Evolutionary conservation across 2,329 filamentous ascomycete genomes (phyloP), one percentile per base, ranked within the genome.

Genomic region (Alternaria tenuissima): DNA sequence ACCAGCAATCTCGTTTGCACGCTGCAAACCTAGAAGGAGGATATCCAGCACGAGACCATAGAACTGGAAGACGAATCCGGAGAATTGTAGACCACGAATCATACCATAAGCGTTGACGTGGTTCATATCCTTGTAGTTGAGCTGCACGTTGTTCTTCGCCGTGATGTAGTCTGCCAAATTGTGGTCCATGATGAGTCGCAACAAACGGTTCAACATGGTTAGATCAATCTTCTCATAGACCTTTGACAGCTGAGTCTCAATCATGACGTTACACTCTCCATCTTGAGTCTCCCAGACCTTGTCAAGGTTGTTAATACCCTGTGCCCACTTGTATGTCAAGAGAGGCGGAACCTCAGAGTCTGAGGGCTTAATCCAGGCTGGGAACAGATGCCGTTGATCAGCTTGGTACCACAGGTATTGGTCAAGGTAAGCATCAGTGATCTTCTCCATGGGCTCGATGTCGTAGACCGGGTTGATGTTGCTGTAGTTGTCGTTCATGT

Each of bases 401-500:
- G 96, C 95, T 80, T 99, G 95, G 76, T 99, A 99, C 95, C 96
- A 99, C 9, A 99, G 85, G 73, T 99, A 99, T 75, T 99, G 96
- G 73, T 99, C 95, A 49, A 99, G 87, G 72, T 99, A 99, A 3
- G 95, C 96, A 80, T 99, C 95, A 39, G 94, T 99, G 70, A 99
- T 99, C 83, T 99, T 99, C 83, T 99, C 95, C 61, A 99, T 97
- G 0, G 95, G 95, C 80, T 99, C 96, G 61, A 99, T 95, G 69
- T 99, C 95, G 76, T 99, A 99, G 1, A 99, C 95, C 0, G 95
- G 96, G 76, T 99, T 99, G 83, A 99, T 99, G 18, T 93, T 94
- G 84, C 89, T 98, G 82, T 99, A 99, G 76, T 99, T 99, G 82
- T 99, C 95, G 78, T 99, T 99, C 95, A 99, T 99, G 76, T 99